Percentiles rank a stretch among this genome's conserved stretches.
Conservation (phyloP, 805 yeast genomes). For the Candida anglica region DNA sequence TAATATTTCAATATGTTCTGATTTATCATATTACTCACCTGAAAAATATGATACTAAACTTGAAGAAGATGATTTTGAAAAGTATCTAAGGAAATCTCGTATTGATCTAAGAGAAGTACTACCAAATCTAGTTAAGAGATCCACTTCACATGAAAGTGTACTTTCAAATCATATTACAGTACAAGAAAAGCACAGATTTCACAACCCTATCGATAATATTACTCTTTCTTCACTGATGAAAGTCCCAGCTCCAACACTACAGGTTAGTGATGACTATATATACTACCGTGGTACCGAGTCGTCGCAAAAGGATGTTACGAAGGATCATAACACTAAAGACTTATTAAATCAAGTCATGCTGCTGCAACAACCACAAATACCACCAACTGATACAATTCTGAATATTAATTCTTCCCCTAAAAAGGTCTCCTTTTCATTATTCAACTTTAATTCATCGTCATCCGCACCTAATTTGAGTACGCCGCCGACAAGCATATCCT, state of each 20-base stretch:
- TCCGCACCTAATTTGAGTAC: constrained; percentile 1
- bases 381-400: neutral
- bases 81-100: constrained; percentile 30
- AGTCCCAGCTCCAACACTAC: constrained; percentile 27
- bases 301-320: no score
- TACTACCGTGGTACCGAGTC: constrained; percentile 3
- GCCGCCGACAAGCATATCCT: constrained; percentile 15
- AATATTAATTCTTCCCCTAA: constrained; percentile 4
- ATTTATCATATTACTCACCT: constrained; percentile 18
- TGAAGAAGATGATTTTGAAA: constrained; percentile 24
- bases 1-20: constrained; percentile 18
- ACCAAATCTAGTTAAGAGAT: constrained; percentile 20
- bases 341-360: neutral
- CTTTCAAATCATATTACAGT: constrained; percentile 8
- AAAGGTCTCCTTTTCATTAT: constrained; percentile 14
- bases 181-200: constrained; percentile 20
- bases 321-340: no score
- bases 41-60: constrained; percentile 8
- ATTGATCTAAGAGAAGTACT: constrained; percentile 25
- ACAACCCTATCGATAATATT: constrained; percentile 32
- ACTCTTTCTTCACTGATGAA: constrained; percentile 12
- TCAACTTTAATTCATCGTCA: constrained; percentile 8
- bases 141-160: constrained; percentile 23
- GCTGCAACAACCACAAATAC: neutral
- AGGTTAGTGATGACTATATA: constrained; percentile 9